These are phyloP conservation scores for Talaromyces funiculosus DNA, from an alignment of 2,329 filamentous ascomycete species.

Conservation along the genomic window DNA sequence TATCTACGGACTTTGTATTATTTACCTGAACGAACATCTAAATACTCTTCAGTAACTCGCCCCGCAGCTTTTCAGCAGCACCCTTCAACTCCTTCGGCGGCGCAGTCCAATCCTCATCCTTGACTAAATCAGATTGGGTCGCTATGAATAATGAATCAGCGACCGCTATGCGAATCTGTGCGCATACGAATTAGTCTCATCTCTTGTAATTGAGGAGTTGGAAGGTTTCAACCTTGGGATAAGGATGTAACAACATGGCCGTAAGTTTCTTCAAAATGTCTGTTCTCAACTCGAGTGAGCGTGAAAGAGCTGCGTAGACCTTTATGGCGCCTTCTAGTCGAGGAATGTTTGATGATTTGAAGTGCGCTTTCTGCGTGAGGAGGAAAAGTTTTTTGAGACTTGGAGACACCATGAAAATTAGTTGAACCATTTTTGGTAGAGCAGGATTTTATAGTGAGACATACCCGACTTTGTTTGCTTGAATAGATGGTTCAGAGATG, in stretches of 20 bases:
- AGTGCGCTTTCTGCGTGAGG: conserved; percentile 70
- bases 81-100: conserved; percentile 14
- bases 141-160: conserved; percentile 35
- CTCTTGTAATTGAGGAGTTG: background rate
- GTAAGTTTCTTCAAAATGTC: conserved; percentile 64
- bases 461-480: conserved; percentile 37
- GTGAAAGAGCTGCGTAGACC: conserved; percentile 67
- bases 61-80: conserved; percentile 9
- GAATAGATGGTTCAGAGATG: conserved; percentile 33
- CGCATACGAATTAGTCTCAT: background rate
- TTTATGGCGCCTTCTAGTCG: conserved; percentile 76
- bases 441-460: background rate
- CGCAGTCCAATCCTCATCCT: conserved; percentile 29
- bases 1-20: background rate
- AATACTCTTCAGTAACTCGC: background rate
- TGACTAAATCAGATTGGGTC: conserved; percentile 26
- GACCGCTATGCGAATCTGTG: conserved; percentile 31
- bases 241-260: conserved; percentile 72
- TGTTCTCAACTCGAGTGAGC: conserved; percentile 45
- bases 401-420: background rate
- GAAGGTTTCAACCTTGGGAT: conserved; percentile 60
- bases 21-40: background rate
- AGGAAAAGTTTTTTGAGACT: conserved; percentile 60
- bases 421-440: conserved; percentile 9
- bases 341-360: conserved; percentile 73